Base-by-base conservation (phyloP, 495 filamentous ascomycete species). In the Clavariopsis aquatica region DNA sequence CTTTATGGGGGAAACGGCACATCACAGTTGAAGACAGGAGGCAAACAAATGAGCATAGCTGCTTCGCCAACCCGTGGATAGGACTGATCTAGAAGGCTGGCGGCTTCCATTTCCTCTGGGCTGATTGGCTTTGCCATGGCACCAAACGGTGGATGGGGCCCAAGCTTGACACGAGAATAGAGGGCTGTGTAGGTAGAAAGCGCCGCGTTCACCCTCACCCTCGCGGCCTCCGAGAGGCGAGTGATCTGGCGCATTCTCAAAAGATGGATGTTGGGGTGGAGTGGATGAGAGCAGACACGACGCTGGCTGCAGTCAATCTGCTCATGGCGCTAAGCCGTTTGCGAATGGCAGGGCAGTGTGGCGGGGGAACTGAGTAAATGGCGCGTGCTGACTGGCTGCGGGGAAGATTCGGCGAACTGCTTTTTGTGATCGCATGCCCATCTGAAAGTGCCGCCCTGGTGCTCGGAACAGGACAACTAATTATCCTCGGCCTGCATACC, bases 371-470 rank as follows among this genome's bases (percentile, higher is more conserved):
- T 31, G 17, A 34, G 19, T 49, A 49, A 47, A 49, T 9, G 15
- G 12, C 47, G 47, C n/a, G 19, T 22, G 5, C 19, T 31, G 53
- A 45, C 17, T 23, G 53, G 22, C 36, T 29, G 7, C 53, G 22
- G 53, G 6, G 31, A 57, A 57, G 36, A 29, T 26, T 59, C 56
- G 41, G 38, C 49, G 7, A 13, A 8, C 20, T 23, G 29, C 56
- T 27, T 49, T 49, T 31, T 19, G 24, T 19, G 19, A 17, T 7
- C 55, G 9, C 31, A 34, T 34, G 20, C 26, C 47, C n/a, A 22
- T 51, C 47, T 22, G 20, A 22, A 20, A 19, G 45, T 43, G 38
- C 38, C 9, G 38, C 15, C n/a, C n/a, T n/a, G n/a, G 38, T n/a
- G 2, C 15, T 43, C 13, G 6, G 38, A 17, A 43, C 38, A 43